These are phyloP conservation scores for Blastobotrys buckinghamii DNA, from an alignment of 1,139 yeast species.

Conservation along the genomic window DNA sequence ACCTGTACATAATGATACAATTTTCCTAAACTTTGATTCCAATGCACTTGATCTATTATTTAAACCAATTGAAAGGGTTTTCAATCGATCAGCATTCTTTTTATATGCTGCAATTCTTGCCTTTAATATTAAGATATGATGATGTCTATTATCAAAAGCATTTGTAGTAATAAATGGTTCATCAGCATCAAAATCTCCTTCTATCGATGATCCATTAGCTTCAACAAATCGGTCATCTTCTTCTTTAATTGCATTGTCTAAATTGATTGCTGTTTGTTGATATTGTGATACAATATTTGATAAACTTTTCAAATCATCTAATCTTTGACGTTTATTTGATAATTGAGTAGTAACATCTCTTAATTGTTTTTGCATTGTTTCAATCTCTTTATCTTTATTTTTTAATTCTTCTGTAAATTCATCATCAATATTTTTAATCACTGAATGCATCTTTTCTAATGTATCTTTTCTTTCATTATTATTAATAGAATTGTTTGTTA, in stretches of 20 bases:
- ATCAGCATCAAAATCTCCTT: slow-evolving; percentile 70
- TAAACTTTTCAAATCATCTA: slow-evolving; percentile 39
- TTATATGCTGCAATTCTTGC: slow-evolving; percentile 81
- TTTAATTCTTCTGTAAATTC: slow-evolving; percentile 47
- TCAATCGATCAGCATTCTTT: slow-evolving; percentile 52
- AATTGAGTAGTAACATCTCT: slow-evolving; percentile 44
- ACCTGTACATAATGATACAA: slow-evolving; percentile 85
- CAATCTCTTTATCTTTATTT: slow-evolving; percentile 42
- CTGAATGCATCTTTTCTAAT: slow-evolving; percentile 38
- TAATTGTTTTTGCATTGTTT: slow-evolving; percentile 42
- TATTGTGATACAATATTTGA: slow-evolving; percentile 41
- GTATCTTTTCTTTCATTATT: slow-evolving; percentile 38
- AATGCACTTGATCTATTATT: slow-evolving; percentile 53
- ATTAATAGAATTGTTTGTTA: slow-evolving; percentile 10
- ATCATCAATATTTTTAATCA: slow-evolving; percentile 31
- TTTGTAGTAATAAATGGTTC: slow-evolving; percentile 58
- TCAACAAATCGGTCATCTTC: slow-evolving; percentile 49
- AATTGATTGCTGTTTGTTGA: slow-evolving; percentile 47
- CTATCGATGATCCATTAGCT: slow-evolving; percentile 31
- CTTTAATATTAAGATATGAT: slow-evolving; percentile 56
- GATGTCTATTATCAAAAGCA: slow-evolving; percentile 37
- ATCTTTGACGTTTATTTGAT: slow-evolving; percentile 41
- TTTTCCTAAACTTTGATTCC: slow-evolving; percentile 81
- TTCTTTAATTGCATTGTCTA: slow-evolving; percentile 51
- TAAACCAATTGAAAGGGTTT: slow-evolving; percentile 44